Evolutionary conservation across 768 basidiomycete species (phyloP), one percentile per base, ranked within the genome.

Genomic region (Sarcodon sp.): DNA sequence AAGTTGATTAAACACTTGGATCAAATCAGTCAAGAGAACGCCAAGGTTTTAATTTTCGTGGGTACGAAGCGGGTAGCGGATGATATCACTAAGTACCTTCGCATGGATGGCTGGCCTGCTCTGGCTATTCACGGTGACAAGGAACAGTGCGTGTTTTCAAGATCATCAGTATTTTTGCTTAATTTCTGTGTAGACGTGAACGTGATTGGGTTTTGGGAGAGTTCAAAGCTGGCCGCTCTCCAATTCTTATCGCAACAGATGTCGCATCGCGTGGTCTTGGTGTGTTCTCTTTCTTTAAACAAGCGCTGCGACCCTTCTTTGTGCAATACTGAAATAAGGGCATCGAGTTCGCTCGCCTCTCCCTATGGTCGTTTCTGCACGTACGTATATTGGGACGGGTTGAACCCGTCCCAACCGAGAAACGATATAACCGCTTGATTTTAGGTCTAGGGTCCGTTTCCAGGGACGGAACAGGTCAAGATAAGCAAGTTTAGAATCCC

Each of bases 61-160:
- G 92, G 83, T 15, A 99, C 96, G 21, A 99, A 98, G 69, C 78
- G 94, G 43, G 89, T 94, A 50, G 96, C 96, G 45, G 96, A 99
- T 64, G 96, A 99, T 54, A 86, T 99, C 58, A 99, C 96, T 15
- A 98, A 97, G 67, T 93, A 91, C 59, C 73, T 99, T 50, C 85
- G 96, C 50, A 86, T 88, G 72, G 96, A 99, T 59, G 96, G 96
- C 11, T 99, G 96, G 96, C 96, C 96, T n/a, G 96, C 96, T 11
- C 72, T 99, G 35, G 94, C 96, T 47, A 99, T 99, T 59, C 96
- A 99, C 61, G 96, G 96, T 59, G 96, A 99, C 72, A 99, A 99
- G 68, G 92, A 92, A 71, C 91, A 96, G 87, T 93, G 62, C 56
- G 86, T 72, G 3, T 15, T 33, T 46, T 7, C 44, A 8, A 33